Conservation (phyloP, 1,139 yeast genomes). For the Pichia sp. region DNA sequence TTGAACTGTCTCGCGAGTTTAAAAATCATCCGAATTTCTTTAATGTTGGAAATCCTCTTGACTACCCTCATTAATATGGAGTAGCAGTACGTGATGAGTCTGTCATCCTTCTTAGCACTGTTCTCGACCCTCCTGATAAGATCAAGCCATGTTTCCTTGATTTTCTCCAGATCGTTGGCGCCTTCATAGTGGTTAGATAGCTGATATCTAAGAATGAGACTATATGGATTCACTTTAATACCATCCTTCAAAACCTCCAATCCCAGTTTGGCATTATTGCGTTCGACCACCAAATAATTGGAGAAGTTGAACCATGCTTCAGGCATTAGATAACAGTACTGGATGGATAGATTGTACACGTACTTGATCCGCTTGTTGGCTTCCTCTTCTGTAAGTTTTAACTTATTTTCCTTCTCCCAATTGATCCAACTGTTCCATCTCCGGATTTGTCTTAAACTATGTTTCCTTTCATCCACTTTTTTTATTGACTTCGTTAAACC, state of each 20-base stretch:
- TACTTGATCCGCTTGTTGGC: conserved; percentile 62
- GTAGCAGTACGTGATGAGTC: conserved; percentile 47
- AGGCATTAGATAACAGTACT: conserved; percentile 66
- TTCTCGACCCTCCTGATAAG: conserved; percentile 43
- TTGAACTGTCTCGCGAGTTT: conserved; percentile 53
- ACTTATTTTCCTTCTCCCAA: conserved; percentile 71
- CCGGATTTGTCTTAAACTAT: conserved; percentile 40
- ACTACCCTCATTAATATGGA: conserved; percentile 56
- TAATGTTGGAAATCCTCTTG: conserved; percentile 60
- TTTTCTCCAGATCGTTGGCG: conserved; percentile 47
- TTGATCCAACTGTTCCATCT: conserved; percentile 74
- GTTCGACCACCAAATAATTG: conserved; percentile 21
- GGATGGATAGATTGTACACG: conserved; percentile 69
- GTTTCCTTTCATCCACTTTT: conserved; percentile 26
- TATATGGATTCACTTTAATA: conserved; percentile 61
- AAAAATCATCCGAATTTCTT: conserved; percentile 68
- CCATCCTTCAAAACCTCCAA: conserved; percentile 50
- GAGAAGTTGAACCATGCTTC: conserved; percentile 80
- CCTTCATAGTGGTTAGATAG: conserved; percentile 68
- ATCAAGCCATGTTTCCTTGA: conserved; percentile 48
- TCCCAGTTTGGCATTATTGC: conserved; percentile 18
- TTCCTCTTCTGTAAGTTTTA: conserved; percentile 50
- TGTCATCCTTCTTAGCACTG: conserved; percentile 22
- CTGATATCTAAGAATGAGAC: conserved; percentile 63
- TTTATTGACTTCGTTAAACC: conserved; percentile 32